phyloP scores from a whole-genome alignment of 1,284 basidiomycete species.

The Cystobasidiaceae sp. region DNA sequence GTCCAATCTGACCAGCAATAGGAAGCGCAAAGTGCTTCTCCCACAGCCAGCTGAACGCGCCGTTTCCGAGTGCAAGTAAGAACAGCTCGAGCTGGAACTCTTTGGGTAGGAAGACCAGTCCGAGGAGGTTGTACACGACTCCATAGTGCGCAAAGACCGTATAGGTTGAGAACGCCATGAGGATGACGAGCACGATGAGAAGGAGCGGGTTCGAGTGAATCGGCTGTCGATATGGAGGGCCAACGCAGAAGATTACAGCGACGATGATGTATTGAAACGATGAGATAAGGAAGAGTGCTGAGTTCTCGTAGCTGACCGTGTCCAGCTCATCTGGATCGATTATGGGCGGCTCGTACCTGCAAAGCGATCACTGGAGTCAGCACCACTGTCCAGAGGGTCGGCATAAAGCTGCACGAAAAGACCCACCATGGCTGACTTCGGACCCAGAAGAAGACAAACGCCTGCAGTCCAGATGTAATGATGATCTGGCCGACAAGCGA shows the following conservation, averaged over 20 bases:
- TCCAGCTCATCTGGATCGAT: constrained; percentile 70
- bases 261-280: constrained; percentile 98
- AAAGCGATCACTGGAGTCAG: background rate
- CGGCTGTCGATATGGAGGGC: constrained; percentile 88
- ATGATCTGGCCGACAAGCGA: constrained; percentile 91
- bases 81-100: constrained; percentile 67
- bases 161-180: constrained; percentile 67
- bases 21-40: constrained; percentile 51
- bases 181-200: constrained; percentile 55
- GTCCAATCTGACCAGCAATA: constrained; percentile 36
- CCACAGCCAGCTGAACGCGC: constrained; percentile 66
- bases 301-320: constrained; percentile 90
- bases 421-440: constrained; percentile 72
- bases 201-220: constrained; percentile 92
- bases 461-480: constrained; percentile 76
- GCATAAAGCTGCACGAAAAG: background rate
- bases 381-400: background rate
- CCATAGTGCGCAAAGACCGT: constrained; percentile 67
- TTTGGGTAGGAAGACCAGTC: constrained; percentile 70
- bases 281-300: constrained; percentile 84
- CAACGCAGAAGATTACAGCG: constrained; percentile 94
- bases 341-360: constrained; percentile 56
- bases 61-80: constrained; percentile 66
- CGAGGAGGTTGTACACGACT: constrained; percentile 61
- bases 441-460: constrained; percentile 86